These are phyloP conservation scores for Crepidotus variabilis DNA, from an alignment of 768 basidiomycete species.

Conservation along the genomic window DNA sequence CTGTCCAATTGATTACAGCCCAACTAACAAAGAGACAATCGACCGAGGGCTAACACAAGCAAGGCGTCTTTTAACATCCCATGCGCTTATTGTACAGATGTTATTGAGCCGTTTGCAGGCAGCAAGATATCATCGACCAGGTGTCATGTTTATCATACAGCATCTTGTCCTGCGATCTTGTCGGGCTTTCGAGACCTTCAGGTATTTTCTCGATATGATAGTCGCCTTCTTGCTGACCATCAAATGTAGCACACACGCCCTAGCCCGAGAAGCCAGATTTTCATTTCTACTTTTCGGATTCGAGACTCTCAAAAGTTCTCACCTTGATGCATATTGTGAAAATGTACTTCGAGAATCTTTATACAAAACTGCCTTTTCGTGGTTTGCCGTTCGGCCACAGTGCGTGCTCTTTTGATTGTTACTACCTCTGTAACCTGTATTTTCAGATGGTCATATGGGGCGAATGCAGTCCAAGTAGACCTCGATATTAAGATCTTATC, in stretches of 20 bases:
- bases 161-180: constrained; percentile 83
- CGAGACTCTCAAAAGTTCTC: constrained; percentile 84
- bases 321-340: constrained; percentile 81
- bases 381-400: constrained; percentile 96
- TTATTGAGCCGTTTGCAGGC: constrained; percentile 91
- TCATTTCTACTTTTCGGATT: constrained; percentile 92
- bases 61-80: constrained; percentile 74
- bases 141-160: constrained; percentile 82
- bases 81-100: constrained; percentile 81
- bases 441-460: constrained; percentile 94
- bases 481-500: constrained; percentile 84
- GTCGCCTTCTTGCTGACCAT: background rate
- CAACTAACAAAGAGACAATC: constrained; percentile 82
- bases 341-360: constrained; percentile 67
- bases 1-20: constrained; percentile 81
- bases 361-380: constrained; percentile 79
- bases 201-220: constrained; percentile 43
- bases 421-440: background rate
- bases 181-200: constrained; percentile 63
- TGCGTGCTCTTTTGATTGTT: constrained; percentile 34
- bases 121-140: constrained; percentile 81
- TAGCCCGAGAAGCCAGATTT: constrained; percentile 88
- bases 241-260: constrained; percentile 73
- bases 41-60: constrained; percentile 70
- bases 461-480: constrained; percentile 85